Base-by-base conservation (phyloP, 2,329 filamentous ascomycete species). In the Lojkania enalia region DNA sequence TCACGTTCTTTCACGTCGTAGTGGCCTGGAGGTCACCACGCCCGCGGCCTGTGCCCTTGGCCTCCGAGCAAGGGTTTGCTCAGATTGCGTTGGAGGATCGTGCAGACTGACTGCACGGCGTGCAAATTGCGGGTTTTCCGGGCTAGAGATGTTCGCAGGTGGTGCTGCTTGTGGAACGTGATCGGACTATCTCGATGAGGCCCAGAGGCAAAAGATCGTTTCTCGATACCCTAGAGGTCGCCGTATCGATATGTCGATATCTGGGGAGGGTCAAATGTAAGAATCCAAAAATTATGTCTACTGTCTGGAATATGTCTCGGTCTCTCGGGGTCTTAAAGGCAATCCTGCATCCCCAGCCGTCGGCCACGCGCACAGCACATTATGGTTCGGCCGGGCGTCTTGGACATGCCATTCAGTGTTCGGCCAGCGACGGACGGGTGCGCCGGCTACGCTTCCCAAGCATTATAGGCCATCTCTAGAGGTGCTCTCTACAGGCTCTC, bases 1-100 rank as follows among this genome's bases (percentile, higher is more conserved):
- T 49, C 37, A 51, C 37, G 48, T 35, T 47, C 33, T 54, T 42
- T 55, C 44, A 55, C 46, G 49, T 55, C 47, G 47, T 30, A n/a
- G n/a, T 48, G 44, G 54, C 48, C 52, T 53, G 53, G 43, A 53
- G 51, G 54, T 55, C 55, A 11, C 20, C 16, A 13, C 20, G 41
- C 41, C 60, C 39, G 55, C 49, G 50, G 49, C 44, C 44, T 40
- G 49, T 12, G 48, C n/a, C 48, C 47, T 55, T 27, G n/a, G 54
- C 48, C 49, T 44, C 39, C 27, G 45, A 49, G 47, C 55, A 55
- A 56, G 58, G 56, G 52, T 58, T 13, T 7, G 40, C 20, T 42
- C 39, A 42, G 19, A 35, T 23, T 7, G 38, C 23, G 4, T n/a
- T 20, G 7, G 23, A 27, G 7, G n/a, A 7, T 7, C 23, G 23